Evolutionary conservation across 2,329 filamentous ascomycete species (phyloP).

Genomic region (Pseudocercospora fijiensis): DNA sequence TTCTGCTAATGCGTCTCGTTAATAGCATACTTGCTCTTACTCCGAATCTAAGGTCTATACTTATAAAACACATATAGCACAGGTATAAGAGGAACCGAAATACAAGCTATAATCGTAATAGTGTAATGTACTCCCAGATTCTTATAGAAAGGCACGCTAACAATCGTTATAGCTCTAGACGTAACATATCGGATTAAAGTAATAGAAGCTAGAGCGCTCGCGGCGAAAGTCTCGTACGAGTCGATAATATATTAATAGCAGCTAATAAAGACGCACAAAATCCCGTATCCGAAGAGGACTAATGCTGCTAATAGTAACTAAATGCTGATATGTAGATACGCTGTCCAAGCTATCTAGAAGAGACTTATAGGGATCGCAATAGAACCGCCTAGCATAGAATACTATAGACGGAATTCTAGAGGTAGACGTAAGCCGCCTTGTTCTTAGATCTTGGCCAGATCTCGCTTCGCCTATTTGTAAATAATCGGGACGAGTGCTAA

Average conservation of each 20-base stretch:
- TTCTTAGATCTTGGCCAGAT: conserved; percentile 45
- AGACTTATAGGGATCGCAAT: conserved; percentile 53
- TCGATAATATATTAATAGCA: conserved; percentile 61
- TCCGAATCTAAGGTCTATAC: conserved; percentile 31
- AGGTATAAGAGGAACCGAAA: conserved; percentile 19
- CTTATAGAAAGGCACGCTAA: conserved; percentile 36
- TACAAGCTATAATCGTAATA: conserved; percentile 23
- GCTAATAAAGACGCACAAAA: conserved; percentile 52
- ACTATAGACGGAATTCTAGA: conserved; percentile 57
- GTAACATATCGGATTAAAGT: conserved; percentile 44
- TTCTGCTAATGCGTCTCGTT: conserved; percentile 18
- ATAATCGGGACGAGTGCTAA: conserved; percentile 21
- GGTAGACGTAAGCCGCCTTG: conserved; percentile 43
- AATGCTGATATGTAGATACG: conserved; percentile 45
- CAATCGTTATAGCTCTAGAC: conserved; percentile 44
- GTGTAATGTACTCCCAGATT: conserved; percentile 25
- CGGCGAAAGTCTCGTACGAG: conserved; percentile 55
- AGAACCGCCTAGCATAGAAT: conserved; percentile 50
- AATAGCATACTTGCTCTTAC: conserved; percentile 34
- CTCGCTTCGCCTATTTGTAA: conserved; percentile 30
- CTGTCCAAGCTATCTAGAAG: conserved; percentile 61
- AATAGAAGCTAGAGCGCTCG: conserved; percentile 47
- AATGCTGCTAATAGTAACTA: conserved; percentile 54
- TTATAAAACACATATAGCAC: conserved; percentile 23
- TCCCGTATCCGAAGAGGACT: conserved; percentile 54